Conservation (phyloP, 2,329 filamentous ascomycete genomes). For the Pestalotiopsis sp. region DNA sequence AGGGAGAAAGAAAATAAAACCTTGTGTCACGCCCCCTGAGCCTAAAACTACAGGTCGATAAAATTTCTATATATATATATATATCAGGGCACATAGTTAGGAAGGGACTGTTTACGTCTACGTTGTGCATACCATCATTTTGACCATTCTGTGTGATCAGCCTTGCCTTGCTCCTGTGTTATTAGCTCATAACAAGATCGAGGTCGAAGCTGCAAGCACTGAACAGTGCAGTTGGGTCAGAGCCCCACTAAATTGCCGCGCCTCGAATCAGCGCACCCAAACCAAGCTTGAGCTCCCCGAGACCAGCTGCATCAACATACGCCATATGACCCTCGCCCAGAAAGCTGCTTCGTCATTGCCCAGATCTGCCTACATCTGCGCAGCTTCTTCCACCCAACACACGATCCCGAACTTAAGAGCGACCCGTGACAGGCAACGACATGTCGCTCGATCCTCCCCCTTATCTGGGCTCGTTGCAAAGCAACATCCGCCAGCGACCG, state of each 20-base stretch:
- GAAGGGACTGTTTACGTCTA: too few species aligned
- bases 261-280: neutral
- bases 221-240: neutral
- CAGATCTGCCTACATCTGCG: neutral
- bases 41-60: too few species aligned
- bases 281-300: conserved; percentile 1
- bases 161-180: neutral
- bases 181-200: neutral
- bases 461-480: conserved; percentile 83
- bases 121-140: too few species aligned
- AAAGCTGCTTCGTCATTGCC: conserved; percentile 7
- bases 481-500: conserved; percentile 93
- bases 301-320: conserved; percentile 1
- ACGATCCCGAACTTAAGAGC: neutral
- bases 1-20: too few species aligned
- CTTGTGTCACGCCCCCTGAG: too few species aligned
- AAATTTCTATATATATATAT: too few species aligned
- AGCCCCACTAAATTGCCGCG: conserved; percentile 7
- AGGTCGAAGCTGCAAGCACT: neutral
- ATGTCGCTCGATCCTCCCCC: conserved; percentile 94
- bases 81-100: too few species aligned
- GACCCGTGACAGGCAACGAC: conserved; percentile 16
- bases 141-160: too few species aligned
- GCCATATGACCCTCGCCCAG: neutral
- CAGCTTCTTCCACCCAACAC: neutral